Conservation (phyloP, 495 filamentous ascomycete genomes). For the Acidiella bohemica region DNA sequence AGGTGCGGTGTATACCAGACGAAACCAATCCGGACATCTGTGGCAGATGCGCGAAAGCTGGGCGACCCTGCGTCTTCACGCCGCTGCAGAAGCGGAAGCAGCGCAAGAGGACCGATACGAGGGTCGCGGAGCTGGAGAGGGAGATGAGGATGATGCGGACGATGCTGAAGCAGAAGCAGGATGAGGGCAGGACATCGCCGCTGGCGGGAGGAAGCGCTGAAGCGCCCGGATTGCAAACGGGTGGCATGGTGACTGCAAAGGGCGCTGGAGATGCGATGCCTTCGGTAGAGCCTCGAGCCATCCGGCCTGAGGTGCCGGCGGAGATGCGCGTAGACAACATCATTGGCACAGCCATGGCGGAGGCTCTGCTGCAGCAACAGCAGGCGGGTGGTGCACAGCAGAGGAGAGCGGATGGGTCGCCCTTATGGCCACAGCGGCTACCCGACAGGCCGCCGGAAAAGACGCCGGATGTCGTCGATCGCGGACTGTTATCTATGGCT, state of each 20-base stretch:
- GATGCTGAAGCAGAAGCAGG: constrained; percentile 26
- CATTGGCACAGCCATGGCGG: no score
- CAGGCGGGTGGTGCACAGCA: not conserved
- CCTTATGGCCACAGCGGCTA: not conserved
- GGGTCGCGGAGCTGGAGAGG: constrained; percentile 16
- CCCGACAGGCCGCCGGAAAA: not conserved
- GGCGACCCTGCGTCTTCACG: constrained; percentile 12
- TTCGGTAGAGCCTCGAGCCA: no score
- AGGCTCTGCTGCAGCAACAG: not conserved
- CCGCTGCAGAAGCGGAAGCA: constrained; percentile 15
- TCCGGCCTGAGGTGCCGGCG: no score
- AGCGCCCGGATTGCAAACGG: not conserved
- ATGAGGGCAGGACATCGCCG: not conserved
- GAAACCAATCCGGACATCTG: constrained; percentile 6
- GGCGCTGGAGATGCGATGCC: no score
- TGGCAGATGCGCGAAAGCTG: constrained; percentile 9
- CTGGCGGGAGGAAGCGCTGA: not conserved
- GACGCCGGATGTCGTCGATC: constrained; percentile 32
- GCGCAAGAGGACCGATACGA: constrained; percentile 17
- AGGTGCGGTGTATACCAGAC: constrained; percentile 14
- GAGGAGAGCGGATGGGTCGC: not conserved
- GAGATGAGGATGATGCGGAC: constrained; percentile 16
- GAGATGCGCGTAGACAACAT: no score
- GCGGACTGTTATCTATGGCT: constrained; percentile 35
- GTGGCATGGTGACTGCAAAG: no score